phyloP scores from a whole-genome alignment of 23 red algal species.

The Gracilaria domingensis region DNA sequence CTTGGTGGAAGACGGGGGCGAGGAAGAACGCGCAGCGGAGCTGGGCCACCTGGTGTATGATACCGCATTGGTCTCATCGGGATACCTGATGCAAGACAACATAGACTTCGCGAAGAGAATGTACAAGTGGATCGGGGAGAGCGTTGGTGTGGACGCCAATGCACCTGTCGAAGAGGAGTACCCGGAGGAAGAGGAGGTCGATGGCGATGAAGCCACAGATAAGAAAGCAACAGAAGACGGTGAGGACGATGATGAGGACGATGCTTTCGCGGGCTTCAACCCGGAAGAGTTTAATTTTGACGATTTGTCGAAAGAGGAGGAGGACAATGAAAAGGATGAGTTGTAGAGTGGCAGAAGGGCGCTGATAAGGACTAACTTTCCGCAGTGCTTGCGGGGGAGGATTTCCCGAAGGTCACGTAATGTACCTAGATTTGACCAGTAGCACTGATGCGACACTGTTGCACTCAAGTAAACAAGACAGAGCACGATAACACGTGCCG shows the following conservation, averaged over 20 bases:
- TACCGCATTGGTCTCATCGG: constrained; percentile 77
- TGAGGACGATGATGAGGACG: constrained; percentile 17
- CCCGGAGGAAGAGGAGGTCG: constrained; percentile 47
- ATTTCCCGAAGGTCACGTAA: not conserved
- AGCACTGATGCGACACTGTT: not conserved
- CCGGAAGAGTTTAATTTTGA: not conserved
- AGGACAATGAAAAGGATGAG: constrained; percentile 52
- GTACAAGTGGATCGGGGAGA: constrained; percentile 76
- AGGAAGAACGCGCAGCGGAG: constrained; percentile 62
- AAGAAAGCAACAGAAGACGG: constrained; percentile 30
- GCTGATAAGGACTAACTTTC: not conserved
- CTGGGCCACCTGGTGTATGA: constrained; percentile 86
- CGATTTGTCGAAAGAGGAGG: not conserved
- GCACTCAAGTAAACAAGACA: not conserved
- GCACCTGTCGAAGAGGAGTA: constrained; percentile 65
- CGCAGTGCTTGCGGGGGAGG: not conserved
- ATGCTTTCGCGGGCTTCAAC: not conserved
- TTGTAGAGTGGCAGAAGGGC: not conserved
- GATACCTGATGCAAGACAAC: constrained; percentile 84
- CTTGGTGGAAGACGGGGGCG: constrained; percentile 31
- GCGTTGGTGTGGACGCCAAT: constrained; percentile 63
- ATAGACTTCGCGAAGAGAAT: constrained; percentile 74
- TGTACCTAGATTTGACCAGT: not conserved
- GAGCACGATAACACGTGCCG: no score
- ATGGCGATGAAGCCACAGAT: constrained; percentile 3